Evolutionary conservation across 305 asterid genomes (phyloP).

Genomic region (Petunia hybrid): DNA sequence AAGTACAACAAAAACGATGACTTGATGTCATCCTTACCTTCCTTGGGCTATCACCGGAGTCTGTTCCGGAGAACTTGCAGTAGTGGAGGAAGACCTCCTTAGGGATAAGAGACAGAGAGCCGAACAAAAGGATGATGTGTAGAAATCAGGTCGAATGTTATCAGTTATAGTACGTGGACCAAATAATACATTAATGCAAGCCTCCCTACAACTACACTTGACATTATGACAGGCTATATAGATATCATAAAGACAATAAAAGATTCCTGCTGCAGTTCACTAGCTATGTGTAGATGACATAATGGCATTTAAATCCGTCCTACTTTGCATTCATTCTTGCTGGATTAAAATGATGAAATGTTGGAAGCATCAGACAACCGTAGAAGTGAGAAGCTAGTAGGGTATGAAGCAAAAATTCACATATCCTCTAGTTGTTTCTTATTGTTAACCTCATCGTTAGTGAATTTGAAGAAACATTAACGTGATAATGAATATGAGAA

Average conservation of each 20-base stretch:
- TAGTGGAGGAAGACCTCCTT: not conserved
- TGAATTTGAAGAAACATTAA: too few relatives aligned
- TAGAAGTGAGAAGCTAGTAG: too few relatives aligned
- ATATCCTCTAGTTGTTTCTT: too few relatives aligned
- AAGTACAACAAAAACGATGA: not conserved
- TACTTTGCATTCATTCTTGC: not conserved
- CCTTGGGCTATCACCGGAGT: not conserved
- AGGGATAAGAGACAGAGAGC: not conserved
- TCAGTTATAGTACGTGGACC: not conserved
- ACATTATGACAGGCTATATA: not conserved
- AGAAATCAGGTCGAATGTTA: not conserved
- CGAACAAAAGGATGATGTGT: not conserved
- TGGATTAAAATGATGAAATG: too few relatives aligned
- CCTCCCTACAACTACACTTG: not conserved
- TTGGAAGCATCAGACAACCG: too few relatives aligned
- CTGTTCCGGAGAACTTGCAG: not conserved
- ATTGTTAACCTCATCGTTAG: too few relatives aligned
- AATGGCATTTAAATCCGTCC: not conserved
- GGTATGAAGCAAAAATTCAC: too few relatives aligned
- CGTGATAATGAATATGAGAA: too few relatives aligned
- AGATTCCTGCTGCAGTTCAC: not conserved
- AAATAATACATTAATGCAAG: conserved; percentile 22
- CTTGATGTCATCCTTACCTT: not conserved
- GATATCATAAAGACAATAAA: not conserved
- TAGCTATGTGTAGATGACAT: not conserved